A percentile compares a stretch with the other conserved stretches of the same genome.
Conservation (phyloP, 176 grass and related monocot genomes). For the Triticum monococcum region DNA sequence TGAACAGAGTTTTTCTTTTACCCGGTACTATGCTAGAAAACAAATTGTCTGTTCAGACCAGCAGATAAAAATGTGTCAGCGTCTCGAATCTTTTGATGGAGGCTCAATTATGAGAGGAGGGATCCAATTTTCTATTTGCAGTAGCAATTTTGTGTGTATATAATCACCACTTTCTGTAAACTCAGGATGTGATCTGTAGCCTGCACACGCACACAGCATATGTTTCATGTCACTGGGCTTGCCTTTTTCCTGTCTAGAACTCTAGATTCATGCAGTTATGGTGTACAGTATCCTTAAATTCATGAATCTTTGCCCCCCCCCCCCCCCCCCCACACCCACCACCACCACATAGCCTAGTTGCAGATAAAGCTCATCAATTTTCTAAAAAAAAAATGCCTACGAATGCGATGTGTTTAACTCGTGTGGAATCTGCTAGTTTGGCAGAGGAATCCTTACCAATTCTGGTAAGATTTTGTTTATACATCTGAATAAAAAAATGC, state of each 20-base stretch:
- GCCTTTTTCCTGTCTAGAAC: neutral
- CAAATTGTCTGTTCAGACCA: neutral
- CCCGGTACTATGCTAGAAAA: neutral
- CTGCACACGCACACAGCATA: no score
- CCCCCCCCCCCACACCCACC: no score
- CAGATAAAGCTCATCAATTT: neutral
- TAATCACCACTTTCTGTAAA: neutral
- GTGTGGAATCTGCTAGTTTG: neutral
- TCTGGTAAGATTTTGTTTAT: neutral
- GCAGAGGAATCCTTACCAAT: neutral
- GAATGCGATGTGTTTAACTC: neutral
- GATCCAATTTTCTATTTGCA: neutral
- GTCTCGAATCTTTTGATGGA: neutral
- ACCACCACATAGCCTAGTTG: neutral
- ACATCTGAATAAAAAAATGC: neutral
- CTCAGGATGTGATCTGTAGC: no score
- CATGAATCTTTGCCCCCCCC: neutral
- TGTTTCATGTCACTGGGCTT: neutral
- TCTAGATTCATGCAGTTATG: neutral
- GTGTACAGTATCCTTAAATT: neutral
- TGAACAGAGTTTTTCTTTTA: neutral
- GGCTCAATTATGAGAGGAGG: neutral
- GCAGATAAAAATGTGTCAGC: constrained; percentile 6
- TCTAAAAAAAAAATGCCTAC: neutral
- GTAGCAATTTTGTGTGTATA: neutral